A percentile compares a stretch with the other conserved stretches of the same genome.
Conservation (phyloP, 139 green algal species). For the Medakamo hakoo region DNA sequence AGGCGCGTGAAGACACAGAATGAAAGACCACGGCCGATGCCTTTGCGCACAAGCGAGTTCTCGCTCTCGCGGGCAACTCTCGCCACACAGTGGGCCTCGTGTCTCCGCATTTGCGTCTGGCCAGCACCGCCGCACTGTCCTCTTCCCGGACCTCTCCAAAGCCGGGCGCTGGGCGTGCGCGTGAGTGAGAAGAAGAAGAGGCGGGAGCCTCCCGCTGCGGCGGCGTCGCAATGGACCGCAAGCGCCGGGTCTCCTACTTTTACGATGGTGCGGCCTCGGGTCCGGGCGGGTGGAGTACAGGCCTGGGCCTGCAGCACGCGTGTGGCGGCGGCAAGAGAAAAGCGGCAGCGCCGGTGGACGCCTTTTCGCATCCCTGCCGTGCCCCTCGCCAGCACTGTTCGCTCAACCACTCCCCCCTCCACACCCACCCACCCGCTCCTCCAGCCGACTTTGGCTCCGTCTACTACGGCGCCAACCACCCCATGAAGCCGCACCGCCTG, state of each 20-base stretch:
- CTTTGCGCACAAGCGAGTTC: too few relatives aligned
- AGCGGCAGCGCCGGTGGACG: background rate
- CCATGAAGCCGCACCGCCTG: constrained; percentile 95
- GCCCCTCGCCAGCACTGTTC: background rate
- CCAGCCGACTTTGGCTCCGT: constrained; percentile 55
- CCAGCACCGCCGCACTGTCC: too few relatives aligned
- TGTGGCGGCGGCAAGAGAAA: background rate
- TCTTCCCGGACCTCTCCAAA: too few relatives aligned
- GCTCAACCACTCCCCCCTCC: background rate
- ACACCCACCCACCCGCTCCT: background rate
- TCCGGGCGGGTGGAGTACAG: background rate
- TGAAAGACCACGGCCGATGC: too few relatives aligned
- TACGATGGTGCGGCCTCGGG: constrained; percentile 50
- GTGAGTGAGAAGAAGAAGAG: too few relatives aligned
- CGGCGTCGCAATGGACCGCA: too few relatives aligned
- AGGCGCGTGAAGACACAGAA: too few relatives aligned
- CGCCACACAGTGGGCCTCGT: too few relatives aligned
- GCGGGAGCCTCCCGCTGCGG: too few relatives aligned
- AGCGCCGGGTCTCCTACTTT: constrained; percentile 63
- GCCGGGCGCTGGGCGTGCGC: too few relatives aligned
- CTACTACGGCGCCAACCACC: constrained; percentile 95
- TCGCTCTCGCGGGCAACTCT: too few relatives aligned
- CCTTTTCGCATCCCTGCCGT: background rate
- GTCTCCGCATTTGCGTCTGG: too few relatives aligned
- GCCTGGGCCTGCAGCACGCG: background rate